Percentiles rank a stretch among this genome's conserved stretches.
These are phyloP conservation scores for Tephrocybe rancida DNA, from an alignment of 768 basidiomycete species.

Conservation along the genomic window DNA sequence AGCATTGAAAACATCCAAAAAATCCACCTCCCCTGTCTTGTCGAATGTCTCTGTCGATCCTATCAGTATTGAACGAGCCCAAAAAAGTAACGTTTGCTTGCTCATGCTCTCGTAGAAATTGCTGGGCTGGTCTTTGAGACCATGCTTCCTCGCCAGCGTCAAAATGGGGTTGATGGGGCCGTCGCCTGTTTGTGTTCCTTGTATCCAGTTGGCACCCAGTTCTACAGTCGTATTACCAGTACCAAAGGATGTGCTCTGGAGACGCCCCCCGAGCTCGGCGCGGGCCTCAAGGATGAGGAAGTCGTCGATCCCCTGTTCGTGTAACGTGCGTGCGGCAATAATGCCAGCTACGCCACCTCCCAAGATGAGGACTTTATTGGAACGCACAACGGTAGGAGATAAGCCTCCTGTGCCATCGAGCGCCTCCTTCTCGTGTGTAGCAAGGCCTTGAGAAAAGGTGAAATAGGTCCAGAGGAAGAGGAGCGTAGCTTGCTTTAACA, in stretches of 20 bases:
- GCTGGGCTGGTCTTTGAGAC: conserved; percentile 45
- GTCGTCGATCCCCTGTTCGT: conserved; percentile 52
- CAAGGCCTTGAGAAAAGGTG: too few species aligned
- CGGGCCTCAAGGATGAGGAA: conserved; percentile 65
- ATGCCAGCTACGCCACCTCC: conserved; percentile 70
- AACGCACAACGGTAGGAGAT: too few species aligned
- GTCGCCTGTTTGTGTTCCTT: conserved; percentile 45
- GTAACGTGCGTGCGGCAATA: conserved; percentile 64
- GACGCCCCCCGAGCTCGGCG: conserved; percentile 59
- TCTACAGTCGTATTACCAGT: conserved; percentile 48
- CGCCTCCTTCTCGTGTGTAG: too few species aligned
- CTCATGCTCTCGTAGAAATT: conserved; percentile 46
- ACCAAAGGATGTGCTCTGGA: conserved; percentile 51
- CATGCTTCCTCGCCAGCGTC: conserved; percentile 56
- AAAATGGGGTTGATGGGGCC: conserved; percentile 65
- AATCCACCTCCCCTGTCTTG: conserved; percentile 49
- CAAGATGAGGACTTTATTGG: conserved; percentile 56
- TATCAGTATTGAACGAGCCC: not conserved
- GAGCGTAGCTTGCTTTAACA: too few species aligned
- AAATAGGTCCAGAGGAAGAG: too few species aligned
- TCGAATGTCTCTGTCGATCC: conserved; percentile 52
- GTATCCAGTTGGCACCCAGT: conserved; percentile 64
- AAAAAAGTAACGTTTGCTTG: conserved; percentile 18
- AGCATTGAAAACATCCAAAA: conserved; percentile 41
- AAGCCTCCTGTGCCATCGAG: too few species aligned